Conservation (phyloP, 345 rosid species). For the Salix koriyanagi region DNA sequence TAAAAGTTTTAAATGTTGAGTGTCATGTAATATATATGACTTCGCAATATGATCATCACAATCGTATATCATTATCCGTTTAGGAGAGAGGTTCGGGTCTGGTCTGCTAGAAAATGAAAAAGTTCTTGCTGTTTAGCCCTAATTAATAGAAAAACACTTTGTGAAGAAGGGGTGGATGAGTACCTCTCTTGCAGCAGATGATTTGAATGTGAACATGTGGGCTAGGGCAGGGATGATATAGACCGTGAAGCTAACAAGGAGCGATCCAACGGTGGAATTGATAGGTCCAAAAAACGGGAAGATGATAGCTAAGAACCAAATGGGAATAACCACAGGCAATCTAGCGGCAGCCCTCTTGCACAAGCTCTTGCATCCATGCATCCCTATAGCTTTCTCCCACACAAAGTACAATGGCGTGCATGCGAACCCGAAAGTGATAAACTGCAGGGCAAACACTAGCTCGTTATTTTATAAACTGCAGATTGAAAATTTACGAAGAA, state of each 20-base stretch:
- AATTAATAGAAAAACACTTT: neutral
- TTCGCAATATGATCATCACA: neutral
- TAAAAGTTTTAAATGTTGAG: neutral
- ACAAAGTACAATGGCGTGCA: slow-evolving; percentile 95
- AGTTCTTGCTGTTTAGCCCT: slow-evolving; percentile 4
- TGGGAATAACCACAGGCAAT: slow-evolving; percentile 89
- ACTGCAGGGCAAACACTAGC: slow-evolving; percentile 32
- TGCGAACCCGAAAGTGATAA: slow-evolving; percentile 94
- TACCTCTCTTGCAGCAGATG: slow-evolving; percentile 89
- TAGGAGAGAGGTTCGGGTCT: slow-evolving; percentile 27
- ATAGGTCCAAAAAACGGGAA: slow-evolving; percentile 98
- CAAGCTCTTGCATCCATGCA: slow-evolving; percentile 91
- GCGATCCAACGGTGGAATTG: slow-evolving; percentile 93
- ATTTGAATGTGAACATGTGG: slow-evolving; percentile 79
- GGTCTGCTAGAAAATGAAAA: slow-evolving; percentile 36
- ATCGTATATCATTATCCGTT: neutral
- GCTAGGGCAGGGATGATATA: slow-evolving; percentile 97
- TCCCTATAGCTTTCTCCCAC: slow-evolving; percentile 97
- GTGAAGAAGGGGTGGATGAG: neutral
- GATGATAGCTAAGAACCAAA: slow-evolving; percentile 89
- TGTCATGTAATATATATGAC: neutral
- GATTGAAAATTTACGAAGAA: neutral
- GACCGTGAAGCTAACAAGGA: slow-evolving; percentile 97
- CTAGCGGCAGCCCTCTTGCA: slow-evolving; percentile 94
- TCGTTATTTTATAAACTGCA: neutral